Percentiles rank a stretch among this genome's conserved stretches.
These are phyloP conservation scores for Dimocarpus longan DNA, from an alignment of 345 rosid genomes.

Conservation along the genomic window DNA sequence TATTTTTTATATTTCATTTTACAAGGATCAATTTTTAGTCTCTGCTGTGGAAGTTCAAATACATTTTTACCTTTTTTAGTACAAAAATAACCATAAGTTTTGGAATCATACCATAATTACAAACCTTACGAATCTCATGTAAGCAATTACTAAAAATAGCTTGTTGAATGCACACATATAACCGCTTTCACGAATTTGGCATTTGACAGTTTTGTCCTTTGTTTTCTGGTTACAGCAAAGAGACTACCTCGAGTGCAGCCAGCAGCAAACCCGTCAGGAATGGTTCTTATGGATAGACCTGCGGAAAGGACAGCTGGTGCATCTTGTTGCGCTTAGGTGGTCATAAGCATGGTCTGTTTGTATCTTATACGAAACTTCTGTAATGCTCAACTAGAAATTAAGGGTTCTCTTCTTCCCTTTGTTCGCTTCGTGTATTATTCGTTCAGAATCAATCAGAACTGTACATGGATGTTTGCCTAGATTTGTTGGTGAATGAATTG, in stretches of 20 bases:
- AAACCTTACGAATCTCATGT: no score
- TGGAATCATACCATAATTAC: no score
- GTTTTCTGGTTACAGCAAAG: slow-evolving; percentile 57
- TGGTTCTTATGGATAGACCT: slow-evolving; percentile 86
- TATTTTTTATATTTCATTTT: no score
- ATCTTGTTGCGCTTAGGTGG: slow-evolving; percentile 75
- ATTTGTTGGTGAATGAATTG: slow-evolving; percentile 15
- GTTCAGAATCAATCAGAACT: slow-evolving; percentile 13
- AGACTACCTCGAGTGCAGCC: slow-evolving; percentile 87
- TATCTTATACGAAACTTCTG: slow-evolving; percentile 29
- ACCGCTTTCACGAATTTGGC: background rate
- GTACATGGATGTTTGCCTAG: slow-evolving; percentile 27
- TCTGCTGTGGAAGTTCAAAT: no score
- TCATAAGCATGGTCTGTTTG: slow-evolving; percentile 2
- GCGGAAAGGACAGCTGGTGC: slow-evolving; percentile 64
- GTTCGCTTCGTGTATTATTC: slow-evolving; percentile 16
- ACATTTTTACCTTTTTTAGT: no score
- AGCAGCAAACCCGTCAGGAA: slow-evolving; percentile 76
- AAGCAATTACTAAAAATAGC: no score
- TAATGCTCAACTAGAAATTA: slow-evolving; percentile 24
- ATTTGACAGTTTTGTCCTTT: slow-evolving; percentile 3
- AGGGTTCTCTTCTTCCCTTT: slow-evolving; percentile 9
- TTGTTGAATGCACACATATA: background rate
- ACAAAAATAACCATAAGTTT: no score
- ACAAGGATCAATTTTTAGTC: no score